phyloP scores from a whole-genome alignment of 495 filamentous ascomycete genomes.

The Terfezia claveryi region DNA sequence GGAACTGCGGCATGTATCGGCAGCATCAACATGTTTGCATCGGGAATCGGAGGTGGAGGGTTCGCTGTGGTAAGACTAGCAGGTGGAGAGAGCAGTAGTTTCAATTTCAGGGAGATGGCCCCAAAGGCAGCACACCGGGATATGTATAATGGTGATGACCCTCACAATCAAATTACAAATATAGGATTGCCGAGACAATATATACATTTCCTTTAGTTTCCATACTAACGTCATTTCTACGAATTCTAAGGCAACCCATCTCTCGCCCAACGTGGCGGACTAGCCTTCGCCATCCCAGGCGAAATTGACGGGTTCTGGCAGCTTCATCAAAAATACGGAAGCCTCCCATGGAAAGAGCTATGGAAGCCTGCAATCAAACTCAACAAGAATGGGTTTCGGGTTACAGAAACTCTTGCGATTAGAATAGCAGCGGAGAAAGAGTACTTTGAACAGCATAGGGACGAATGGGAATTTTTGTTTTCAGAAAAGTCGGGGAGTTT shows the following conservation, averaged over 20 bases:
- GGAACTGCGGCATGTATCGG: conserved; percentile 16
- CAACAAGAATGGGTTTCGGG: conserved; percentile 8
- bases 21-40: conserved; percentile 15
- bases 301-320: conserved; percentile 16
- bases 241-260: conserved; percentile 5
- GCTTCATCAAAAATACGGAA: conserved; percentile 11
- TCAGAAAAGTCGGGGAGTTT: conserved; percentile 7
- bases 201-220: no score
- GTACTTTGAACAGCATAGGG: conserved; percentile 9
- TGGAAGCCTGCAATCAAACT: conserved; percentile 14
- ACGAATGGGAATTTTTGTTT: conserved; percentile 13
- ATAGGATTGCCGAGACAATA: neutral
- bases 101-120: conserved; percentile 18
- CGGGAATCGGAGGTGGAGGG: conserved; percentile 16
- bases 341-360: conserved; percentile 14
- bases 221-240: neutral
- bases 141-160: conserved; percentile 13
- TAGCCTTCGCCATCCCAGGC: conserved; percentile 14
- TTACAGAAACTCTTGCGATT: conserved; percentile 7
- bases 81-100: conserved; percentile 12
- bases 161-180: no score
- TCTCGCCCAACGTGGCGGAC: conserved; percentile 12
- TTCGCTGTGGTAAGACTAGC: conserved; percentile 15
- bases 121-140: conserved; percentile 9
- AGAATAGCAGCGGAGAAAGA: conserved; percentile 4